Conservation (phyloP, 2,329 filamentous ascomycete species). For the Aspergillus udagawae region DNA sequence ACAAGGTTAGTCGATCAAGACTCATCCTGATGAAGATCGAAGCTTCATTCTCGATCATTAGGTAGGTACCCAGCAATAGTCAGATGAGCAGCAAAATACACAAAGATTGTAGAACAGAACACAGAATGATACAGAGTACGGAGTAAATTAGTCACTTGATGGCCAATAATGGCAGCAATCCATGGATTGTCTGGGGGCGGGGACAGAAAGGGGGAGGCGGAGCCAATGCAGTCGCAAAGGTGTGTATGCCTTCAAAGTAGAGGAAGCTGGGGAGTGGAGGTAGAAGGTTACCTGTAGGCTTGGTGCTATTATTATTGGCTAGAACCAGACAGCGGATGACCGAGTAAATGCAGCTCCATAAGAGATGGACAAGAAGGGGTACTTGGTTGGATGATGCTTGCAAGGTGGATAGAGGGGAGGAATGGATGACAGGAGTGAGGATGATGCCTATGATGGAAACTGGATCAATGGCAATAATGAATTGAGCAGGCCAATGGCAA, state of each 20-base stretch:
- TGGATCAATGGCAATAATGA: background rate
- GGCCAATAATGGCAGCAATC: background rate
- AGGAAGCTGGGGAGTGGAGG: background rate
- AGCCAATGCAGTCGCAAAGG: background rate
- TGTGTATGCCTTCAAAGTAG: background rate
- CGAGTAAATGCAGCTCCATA: background rate
- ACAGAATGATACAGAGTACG: background rate
- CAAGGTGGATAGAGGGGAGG: background rate
- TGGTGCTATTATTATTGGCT: background rate
- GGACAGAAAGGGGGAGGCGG: constrained; percentile 8
- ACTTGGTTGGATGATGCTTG: background rate
- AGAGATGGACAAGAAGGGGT: background rate
- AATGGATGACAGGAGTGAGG: background rate
- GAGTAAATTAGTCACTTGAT: background rate
- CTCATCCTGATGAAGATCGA: constrained; percentile 17
- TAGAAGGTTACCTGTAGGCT: background rate
- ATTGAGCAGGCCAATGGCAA: background rate
- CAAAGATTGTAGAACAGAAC: background rate
- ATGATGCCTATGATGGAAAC: background rate
- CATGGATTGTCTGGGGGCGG: constrained; percentile 8
- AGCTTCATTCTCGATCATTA: constrained; percentile 12
- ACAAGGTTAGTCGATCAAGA: constrained; percentile 11
- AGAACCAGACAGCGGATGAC: background rate
- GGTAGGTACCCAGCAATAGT: background rate
- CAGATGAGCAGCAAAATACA: background rate